Evolutionary conservation across 805 yeast species (phyloP), one percentile per base, ranked within the genome.

Genomic region (Candida andamanensis): DNA sequence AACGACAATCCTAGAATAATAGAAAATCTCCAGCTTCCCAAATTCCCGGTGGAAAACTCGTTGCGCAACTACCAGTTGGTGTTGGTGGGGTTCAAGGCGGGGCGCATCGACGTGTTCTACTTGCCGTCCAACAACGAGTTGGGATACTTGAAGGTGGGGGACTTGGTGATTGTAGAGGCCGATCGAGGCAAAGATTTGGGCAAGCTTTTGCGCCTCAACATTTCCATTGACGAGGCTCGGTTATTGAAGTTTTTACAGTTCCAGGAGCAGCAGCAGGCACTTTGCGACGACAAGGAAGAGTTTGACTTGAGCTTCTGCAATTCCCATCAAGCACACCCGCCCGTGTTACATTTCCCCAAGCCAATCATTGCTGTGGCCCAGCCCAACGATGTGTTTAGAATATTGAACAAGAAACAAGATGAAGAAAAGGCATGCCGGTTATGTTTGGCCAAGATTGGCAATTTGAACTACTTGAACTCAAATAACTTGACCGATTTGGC

Each of bases 131-230:
- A 41, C 8, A 50, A 54, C 15, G 50, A 42, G 24, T 33, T 49
- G 18, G 45, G 55, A 17, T 46, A 42, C 19, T 54, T 77, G 26
- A 58, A 62, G 30, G 55, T 64, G 4, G 83, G 83, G 15, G 87
- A 81, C 49, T 65, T 81, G 47, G 90, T 85, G 11, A 74, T 83
- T 47, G 94, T 83, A 12, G 90, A 84, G 49, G 94, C 92, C 1
- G 94, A 84, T 49, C 63, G 94, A 20, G 94, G 94, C 22, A 60
- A 76, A 22, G 94, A 84, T 55, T 65, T 84, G 38, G 94, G 94
- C 22, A 71, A 72, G 47, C 72, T 84, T 27, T 72, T 73, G 22
- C 67, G 70, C 37, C 58, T 77, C 45, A 69, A 75, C 44, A 70
- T 84, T 17, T 60, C 78, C 4, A 57, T 72, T 22, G 83, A 77